Evolutionary conservation across 192 early-diverging fungal genomes (phyloP), one percentile per base, ranked within the genome.

Genomic region (Umbelopsis isabellina): DNA sequence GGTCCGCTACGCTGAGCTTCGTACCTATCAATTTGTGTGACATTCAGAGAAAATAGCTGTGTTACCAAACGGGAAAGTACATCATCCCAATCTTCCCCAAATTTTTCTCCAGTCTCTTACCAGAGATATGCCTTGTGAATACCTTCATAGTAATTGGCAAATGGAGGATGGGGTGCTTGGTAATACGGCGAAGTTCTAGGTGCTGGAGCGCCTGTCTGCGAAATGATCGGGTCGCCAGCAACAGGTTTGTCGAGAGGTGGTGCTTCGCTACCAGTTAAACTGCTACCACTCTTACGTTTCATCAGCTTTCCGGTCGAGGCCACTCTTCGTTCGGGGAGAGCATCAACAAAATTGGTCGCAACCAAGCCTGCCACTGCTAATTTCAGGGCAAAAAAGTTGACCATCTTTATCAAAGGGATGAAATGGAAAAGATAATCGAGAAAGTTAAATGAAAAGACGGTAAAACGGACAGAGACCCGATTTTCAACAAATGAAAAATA

Each of bases 1-100:
- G 67, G 66, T 20, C 85, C 85, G 12, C 82, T 84, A 16, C 79
- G 71, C 52, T 86, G 85, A 61, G 30, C 33, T 25, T 61, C 55
- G 25, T 37, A 61, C 55, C 55, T 61, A 25, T 25, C 27, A 61
- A 18, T 35, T 35, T 61, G 61, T 70, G 11, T 81, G 27, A 46
- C 75, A 73, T 68, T 83, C 81, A 35, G 78, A 76, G 48, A 49
- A 69, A 61, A 61, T 11, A 8, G 13, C n/a, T 61, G 55, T 61
- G 55, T 61, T 35, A 61, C 55, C 4, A 18, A 20, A 70, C 76
- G 48, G 49, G 72, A 69, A 65, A 21, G 70, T 16, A 64, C 84
- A 82, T 0, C 64, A 73, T 46, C 82, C 79, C n/a, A n/a, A n/a
- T 10, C 35, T 30, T 9, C 80, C 69, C 80, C 80, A 82, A 2